Percentiles rank a stretch among this genome's conserved stretches.
These are phyloP conservation scores for Ramalina peruviana DNA, from an alignment of 495 filamentous ascomycete species.

Conservation along the genomic window DNA sequence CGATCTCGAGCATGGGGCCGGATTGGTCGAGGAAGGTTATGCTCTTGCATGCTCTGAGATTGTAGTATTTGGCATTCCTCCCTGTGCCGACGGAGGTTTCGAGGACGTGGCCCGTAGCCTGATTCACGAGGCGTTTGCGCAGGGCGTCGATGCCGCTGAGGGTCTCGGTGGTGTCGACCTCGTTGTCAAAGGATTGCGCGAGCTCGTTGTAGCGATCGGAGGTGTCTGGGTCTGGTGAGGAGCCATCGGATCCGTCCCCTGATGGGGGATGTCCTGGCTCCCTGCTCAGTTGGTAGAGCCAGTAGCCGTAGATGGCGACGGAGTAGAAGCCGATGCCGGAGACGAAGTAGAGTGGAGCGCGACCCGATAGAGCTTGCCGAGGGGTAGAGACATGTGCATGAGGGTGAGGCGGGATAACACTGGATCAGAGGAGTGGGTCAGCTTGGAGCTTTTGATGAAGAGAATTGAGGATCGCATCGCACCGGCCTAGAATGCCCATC, in stretches of 20 bases:
- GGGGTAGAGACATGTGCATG: too few relatives aligned
- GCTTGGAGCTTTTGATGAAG: too few relatives aligned
- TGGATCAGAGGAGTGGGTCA: too few relatives aligned
- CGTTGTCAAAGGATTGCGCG: slow-evolving; percentile 46
- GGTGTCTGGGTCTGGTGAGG: slow-evolving; percentile 24
- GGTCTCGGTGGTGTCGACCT: slow-evolving; percentile 51
- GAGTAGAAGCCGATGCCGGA: too few relatives aligned
- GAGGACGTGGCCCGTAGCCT: slow-evolving; percentile 66
- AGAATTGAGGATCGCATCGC: too few relatives aligned
- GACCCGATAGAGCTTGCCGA: too few relatives aligned
- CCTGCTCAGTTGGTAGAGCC: slow-evolving; percentile 13
- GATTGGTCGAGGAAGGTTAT: slow-evolving; percentile 54
- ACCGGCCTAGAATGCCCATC: too few relatives aligned
- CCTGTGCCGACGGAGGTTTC: slow-evolving; percentile 90
- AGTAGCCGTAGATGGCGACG: too few relatives aligned
- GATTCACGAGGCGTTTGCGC: slow-evolving; percentile 43
- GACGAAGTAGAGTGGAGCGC: too few relatives aligned
- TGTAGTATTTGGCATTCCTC: slow-evolving; percentile 67
- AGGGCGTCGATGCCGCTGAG: slow-evolving; percentile 48
- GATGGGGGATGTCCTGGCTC: slow-evolving; percentile 25
- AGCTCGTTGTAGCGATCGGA: slow-evolving; percentile 43
- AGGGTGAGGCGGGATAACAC: too few relatives aligned
- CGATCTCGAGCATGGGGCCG: slow-evolving; percentile 46
- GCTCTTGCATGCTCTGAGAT: slow-evolving; percentile 29
- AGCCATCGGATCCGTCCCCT: too few relatives aligned